Conservation (phyloP, 1,139 yeast species). For the Nematodospora anomalae region DNA sequence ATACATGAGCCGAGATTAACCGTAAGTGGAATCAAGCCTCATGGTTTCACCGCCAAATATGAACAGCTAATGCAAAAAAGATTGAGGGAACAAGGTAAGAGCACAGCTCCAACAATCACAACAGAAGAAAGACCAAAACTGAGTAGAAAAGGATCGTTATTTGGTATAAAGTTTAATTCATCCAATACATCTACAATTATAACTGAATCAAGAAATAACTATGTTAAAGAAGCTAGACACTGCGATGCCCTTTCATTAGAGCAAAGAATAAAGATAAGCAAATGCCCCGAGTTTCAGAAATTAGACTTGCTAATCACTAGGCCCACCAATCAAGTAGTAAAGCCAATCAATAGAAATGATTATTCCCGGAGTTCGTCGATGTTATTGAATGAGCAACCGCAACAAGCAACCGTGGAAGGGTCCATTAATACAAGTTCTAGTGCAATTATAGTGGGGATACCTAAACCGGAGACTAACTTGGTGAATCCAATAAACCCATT, state of each 20-base stretch:
- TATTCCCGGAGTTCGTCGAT: slow-evolving; percentile 41
- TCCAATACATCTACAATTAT: slow-evolving; percentile 15
- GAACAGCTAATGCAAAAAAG: slow-evolving; percentile 42
- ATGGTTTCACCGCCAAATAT: slow-evolving; percentile 47
- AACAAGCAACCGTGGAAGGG: slow-evolving; percentile 20
- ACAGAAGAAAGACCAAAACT: slow-evolving; percentile 30
- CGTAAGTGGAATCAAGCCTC: slow-evolving; percentile 46
- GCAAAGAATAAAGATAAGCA: slow-evolving; percentile 33
- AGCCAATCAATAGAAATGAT: slow-evolving; percentile 23
- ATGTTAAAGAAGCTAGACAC: slow-evolving; percentile 30
- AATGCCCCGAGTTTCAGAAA: slow-evolving; percentile 33
- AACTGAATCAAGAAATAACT: slow-evolving; percentile 22
- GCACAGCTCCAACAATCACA: slow-evolving; percentile 1
- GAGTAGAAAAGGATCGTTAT: slow-evolving; percentile 39
- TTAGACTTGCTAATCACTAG: slow-evolving; percentile 40
- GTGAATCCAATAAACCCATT: slow-evolving; percentile 41
- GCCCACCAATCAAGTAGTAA: slow-evolving; percentile 21
- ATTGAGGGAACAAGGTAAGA: slow-evolving; percentile 34
- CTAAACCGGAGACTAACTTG: slow-evolving; percentile 40
- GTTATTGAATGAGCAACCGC: slow-evolving; percentile 27
- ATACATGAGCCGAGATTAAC: slow-evolving; percentile 39
- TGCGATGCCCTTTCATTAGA: slow-evolving; percentile 39
- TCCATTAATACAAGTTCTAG: slow-evolving; percentile 32
- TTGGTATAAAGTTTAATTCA: slow-evolving; percentile 41
- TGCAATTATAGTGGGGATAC: slow-evolving; percentile 44